phyloP scores from a whole-genome alignment of 345 rosid genomes.

The Leavenworthia alabamica region DNA sequence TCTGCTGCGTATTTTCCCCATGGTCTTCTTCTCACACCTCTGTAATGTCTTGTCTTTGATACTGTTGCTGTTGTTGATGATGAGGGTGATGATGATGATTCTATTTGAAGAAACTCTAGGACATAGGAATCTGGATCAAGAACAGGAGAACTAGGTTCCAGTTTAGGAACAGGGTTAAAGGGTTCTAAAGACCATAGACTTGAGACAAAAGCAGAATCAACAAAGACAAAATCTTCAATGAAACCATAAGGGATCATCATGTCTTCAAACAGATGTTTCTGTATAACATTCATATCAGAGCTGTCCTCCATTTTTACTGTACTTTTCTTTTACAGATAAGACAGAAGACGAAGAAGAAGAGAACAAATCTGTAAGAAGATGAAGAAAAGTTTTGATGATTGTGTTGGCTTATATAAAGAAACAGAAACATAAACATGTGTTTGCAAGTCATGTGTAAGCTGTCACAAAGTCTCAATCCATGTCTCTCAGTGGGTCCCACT shows the following conservation, averaged over 20 bases:
- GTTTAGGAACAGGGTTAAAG: constrained; percentile 26
- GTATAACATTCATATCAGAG: constrained; percentile 37
- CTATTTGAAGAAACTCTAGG: constrained; percentile 23
- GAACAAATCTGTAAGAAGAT: too few species aligned
- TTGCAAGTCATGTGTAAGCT: constrained; percentile 18
- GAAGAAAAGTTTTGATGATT: constrained; percentile 5
- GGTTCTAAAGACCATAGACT: constrained; percentile 34
- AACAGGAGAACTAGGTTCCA: constrained; percentile 35
- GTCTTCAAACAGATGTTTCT: constrained; percentile 54
- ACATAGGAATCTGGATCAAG: constrained; percentile 14
- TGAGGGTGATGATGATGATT: constrained; percentile 22
- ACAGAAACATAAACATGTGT: constrained; percentile 17
- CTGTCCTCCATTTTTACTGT: constrained; percentile 35
- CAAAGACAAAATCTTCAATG: constrained; percentile 30
- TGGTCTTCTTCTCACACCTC: constrained; percentile 88
- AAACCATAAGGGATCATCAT: constrained; percentile 40
- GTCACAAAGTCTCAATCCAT: constrained; percentile 7
- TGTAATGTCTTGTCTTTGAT: constrained; percentile 48
- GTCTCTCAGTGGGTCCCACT: constrained; percentile 4
- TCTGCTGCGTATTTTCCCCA: constrained; percentile 97
- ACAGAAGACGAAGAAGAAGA: constrained; percentile 1
- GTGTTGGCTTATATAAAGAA: constrained; percentile 21
- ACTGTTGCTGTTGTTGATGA: constrained; percentile 15
- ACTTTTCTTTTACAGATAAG: constrained; percentile 9
- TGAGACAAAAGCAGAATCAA: constrained; percentile 19